Evolutionary conservation across 1,284 basidiomycete species (phyloP).

Genomic region (Rhodofomes roseus): DNA sequence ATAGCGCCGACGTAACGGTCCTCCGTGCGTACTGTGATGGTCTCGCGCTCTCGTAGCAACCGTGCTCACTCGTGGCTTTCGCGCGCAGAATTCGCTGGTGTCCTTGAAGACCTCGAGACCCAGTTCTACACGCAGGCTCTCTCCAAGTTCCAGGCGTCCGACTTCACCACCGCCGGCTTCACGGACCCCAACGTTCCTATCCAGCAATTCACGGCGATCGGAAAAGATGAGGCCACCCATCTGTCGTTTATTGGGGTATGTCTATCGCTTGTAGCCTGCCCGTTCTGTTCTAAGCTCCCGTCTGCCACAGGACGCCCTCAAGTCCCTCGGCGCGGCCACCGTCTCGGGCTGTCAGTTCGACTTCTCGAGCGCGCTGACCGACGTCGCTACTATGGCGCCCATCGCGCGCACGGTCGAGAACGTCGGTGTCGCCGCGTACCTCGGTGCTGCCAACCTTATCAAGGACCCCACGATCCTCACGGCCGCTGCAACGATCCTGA

Average conservation of each 20-base stretch:
- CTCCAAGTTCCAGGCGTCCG: slow-evolving; percentile 57
- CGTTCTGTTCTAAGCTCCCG: too few species aligned
- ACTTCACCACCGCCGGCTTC: slow-evolving; percentile 72
- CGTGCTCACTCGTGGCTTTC: not conserved
- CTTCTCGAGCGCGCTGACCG: slow-evolving; percentile 59
- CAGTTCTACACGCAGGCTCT: slow-evolving; percentile 70
- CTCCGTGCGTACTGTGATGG: slow-evolving; percentile 46
- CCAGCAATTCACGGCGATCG: slow-evolving; percentile 61
- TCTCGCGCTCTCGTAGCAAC: not conserved
- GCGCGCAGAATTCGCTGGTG: slow-evolving; percentile 64
- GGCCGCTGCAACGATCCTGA: slow-evolving; percentile 74
- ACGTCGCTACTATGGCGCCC: slow-evolving; percentile 69
- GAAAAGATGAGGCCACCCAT: slow-evolving; percentile 63
- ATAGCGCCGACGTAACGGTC: slow-evolving; percentile 49
- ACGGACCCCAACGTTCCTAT: slow-evolving; percentile 49
- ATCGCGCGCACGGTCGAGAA: slow-evolving; percentile 79
- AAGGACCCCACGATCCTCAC: slow-evolving; percentile 61
- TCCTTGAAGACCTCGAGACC: slow-evolving; percentile 71
- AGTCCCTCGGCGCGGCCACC: slow-evolving; percentile 49
- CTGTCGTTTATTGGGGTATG: slow-evolving; percentile 46
- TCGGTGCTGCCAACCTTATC: slow-evolving; percentile 69
- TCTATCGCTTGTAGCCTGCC: too few species aligned
- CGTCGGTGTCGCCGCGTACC: slow-evolving; percentile 76
- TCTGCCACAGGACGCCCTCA: slow-evolving; percentile 40
- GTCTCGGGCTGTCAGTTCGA: slow-evolving; percentile 65